A percentile compares a stretch with the other conserved stretches of the same genome.
Conservation (phyloP, 2,329 filamentous ascomycete species). For the Fusarium phyllophilum region DNA sequence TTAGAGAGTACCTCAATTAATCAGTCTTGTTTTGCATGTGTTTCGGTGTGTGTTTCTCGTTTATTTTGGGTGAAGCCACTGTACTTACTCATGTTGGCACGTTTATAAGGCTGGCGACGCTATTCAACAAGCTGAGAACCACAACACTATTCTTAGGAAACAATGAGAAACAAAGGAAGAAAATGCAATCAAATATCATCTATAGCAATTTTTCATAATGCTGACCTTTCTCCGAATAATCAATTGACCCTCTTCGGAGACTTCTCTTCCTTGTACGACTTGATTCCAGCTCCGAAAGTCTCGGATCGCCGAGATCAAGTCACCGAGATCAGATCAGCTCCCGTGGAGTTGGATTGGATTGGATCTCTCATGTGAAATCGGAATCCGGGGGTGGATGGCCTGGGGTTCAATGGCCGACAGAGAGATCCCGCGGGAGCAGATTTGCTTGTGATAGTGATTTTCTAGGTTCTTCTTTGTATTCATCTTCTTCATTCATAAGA, state of each 20-base stretch:
- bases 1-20: neutral
- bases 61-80: neutral
- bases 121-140: constrained; percentile 16
- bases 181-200: neutral
- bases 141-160: constrained; percentile 1
- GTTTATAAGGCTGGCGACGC: constrained; percentile 14
- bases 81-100: neutral
- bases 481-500: neutral
- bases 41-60: constrained; percentile 13
- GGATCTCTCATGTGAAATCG: constrained; percentile 35
- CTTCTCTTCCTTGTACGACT: constrained; percentile 4
- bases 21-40: constrained; percentile 30
- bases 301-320: constrained; percentile 26
- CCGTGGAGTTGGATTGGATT: neutral
- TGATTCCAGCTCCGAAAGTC: constrained; percentile 13
- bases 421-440: constrained; percentile 21
- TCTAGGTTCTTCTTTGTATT: neutral
- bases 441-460: constrained; percentile 24
- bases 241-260: neutral
- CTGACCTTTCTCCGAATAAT: constrained; percentile 1
- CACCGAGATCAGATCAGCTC: constrained; percentile 21
- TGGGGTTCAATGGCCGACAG: constrained; percentile 22
- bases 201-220: neutral
- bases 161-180: neutral
- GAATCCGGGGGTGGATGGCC: constrained; percentile 33